A percentile compares a stretch with the other conserved stretches of the same genome.
phyloP scores from a whole-genome alignment of 1,284 basidiomycete genomes.

The Sporisorium scitamineum region DNA sequence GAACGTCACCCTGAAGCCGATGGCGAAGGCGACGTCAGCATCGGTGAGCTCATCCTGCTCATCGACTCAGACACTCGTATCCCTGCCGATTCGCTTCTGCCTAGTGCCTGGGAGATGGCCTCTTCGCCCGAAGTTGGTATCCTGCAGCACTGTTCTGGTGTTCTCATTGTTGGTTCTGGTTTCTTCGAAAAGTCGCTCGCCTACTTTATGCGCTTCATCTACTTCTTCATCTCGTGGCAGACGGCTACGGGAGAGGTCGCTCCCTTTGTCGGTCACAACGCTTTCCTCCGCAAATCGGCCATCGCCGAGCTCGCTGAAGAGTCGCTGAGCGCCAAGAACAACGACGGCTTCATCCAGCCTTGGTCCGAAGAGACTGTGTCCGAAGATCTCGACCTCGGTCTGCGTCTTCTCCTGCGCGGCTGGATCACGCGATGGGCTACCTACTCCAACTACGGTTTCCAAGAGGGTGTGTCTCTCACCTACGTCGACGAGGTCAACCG shows the following conservation, averaged over 20 bases:
- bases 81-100: slow-evolving; percentile 84
- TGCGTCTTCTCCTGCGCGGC: slow-evolving; percentile 71
- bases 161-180: slow-evolving; percentile 85
- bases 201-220: slow-evolving; percentile 73
- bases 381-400: slow-evolving; percentile 83
- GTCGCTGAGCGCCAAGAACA: slow-evolving; percentile 77
- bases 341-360: slow-evolving; percentile 74
- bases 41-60: slow-evolving; percentile 60
- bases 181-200: slow-evolving; percentile 89
- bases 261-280: slow-evolving; percentile 86
- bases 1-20: slow-evolving; percentile 69
- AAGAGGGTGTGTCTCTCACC: slow-evolving; percentile 83
- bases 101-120: slow-evolving; percentile 82
- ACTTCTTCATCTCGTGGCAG: slow-evolving; percentile 70
- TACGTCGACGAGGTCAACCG: slow-evolving; percentile 82
- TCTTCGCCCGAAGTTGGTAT: slow-evolving; percentile 82
- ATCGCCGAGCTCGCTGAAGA: slow-evolving; percentile 78
- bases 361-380: slow-evolving; percentile 86
- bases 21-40: slow-evolving; percentile 47
- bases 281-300: slow-evolving; percentile 73
- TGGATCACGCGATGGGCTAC: slow-evolving; percentile 86
- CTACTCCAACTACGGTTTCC: slow-evolving; percentile 82
- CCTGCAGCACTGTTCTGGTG: slow-evolving; percentile 82
- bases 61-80: slow-evolving; percentile 83
- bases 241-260: slow-evolving; percentile 70